Evolutionary conservation across 1,284 basidiomycete species (phyloP), one percentile per base, ranked within the genome.

Genomic region (Cryptococcus sp.): DNA sequence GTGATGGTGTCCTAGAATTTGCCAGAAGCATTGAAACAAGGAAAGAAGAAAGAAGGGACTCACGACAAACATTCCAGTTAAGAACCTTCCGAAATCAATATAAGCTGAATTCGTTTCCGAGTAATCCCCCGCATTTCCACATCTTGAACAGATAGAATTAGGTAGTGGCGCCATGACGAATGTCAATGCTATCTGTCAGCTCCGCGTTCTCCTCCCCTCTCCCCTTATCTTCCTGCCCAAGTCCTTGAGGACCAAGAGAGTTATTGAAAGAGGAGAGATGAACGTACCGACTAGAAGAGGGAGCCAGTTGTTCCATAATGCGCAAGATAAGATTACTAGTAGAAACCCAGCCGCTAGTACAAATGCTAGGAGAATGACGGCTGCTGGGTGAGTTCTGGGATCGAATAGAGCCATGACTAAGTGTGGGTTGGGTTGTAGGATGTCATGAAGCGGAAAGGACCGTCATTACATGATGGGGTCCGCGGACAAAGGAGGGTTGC

Each of bases 321-420:
- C 94, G 72, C 96, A 98, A 1, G 91, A 93, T 25, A 99, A 85
- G 74, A 99, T 99, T 71, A 98, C 90, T 67, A 98, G 84, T 52
- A 99, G 79, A 78, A 99, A 99, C 23, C 96, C 96, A 25, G 96
- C 82, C 11, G 96, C 96, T 39, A 99, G 85, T 52, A 98, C 89
- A 75, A 99, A 96, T 3, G 94, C 92, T 49, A 98, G 84, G 54
- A 94, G 81, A 63, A 96, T 92, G 63, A 97, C 91, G 67, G 90
- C 91, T 94, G 55, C 23, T 41, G 37, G 14, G 36, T 39, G 16
- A 39, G 36, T 39, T 7, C 36, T 5, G 14, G 14, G 36, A 39
- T 39, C 28, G 11, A 28, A 39, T 19, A 39, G 36, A 4, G 36
- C 7, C 36, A 39, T 39, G 7, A 19, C 7, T 5, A 39, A 4